Evolutionary conservation across 306 rosid species (phyloP).

Genomic region (Fragaria vesca): DNA sequence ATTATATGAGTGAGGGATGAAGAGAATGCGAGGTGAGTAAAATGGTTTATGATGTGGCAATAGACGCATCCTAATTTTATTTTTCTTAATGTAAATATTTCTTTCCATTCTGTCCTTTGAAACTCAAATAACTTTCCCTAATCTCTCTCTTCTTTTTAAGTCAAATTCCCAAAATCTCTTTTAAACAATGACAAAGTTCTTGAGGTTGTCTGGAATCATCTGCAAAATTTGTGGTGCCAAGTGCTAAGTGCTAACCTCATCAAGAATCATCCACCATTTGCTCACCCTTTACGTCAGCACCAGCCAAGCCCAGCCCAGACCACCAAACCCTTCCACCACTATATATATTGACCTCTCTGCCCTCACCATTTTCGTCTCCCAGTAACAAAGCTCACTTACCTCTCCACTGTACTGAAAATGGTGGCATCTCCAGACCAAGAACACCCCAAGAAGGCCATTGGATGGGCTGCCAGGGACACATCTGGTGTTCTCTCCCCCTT

Average conservation of each 20-base stretch:
- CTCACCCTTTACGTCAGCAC: not conserved
- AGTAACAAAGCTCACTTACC: not conserved
- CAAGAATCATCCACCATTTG: not conserved
- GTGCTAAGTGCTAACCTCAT: no score
- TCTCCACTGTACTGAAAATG: not conserved
- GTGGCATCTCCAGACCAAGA: conserved; percentile 8
- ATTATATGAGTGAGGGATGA: no score
- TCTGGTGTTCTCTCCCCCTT: conserved; percentile 35
- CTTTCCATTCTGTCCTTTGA: no score
- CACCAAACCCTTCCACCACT: not conserved
- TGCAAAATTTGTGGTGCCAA: not conserved
- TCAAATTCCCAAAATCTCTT: no score
- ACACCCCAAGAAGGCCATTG: conserved; percentile 28
- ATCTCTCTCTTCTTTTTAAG: no score
- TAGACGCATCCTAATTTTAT: no score
- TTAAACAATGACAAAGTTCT: no score
- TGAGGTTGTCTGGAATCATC: not conserved
- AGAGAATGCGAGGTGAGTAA: no score
- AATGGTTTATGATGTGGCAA: no score
- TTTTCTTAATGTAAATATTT: no score
- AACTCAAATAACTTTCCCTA: no score
- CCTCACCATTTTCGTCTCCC: not conserved
- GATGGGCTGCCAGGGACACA: conserved; percentile 34
- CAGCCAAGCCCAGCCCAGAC: not conserved
- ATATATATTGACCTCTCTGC: not conserved